A percentile compares a stretch with the other conserved stretches of the same genome.
Conservation (phyloP, 176 grass and related monocot species). For the Oryza meyeriana region DNA sequence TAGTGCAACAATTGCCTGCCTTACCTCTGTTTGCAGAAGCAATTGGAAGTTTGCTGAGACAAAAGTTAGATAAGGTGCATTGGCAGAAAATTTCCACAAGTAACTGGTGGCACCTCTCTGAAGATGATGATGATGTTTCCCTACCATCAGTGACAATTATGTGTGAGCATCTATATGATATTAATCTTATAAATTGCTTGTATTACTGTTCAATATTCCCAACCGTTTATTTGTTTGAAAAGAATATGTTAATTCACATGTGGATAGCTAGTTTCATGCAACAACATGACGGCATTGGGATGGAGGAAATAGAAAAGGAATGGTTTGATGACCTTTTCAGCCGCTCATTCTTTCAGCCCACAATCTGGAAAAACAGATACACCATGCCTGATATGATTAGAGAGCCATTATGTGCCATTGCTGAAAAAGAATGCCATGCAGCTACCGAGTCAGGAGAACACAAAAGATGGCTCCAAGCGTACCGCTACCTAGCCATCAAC, state of each 20-base stretch:
- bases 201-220: conserved; percentile 49
- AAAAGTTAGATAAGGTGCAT: background rate
- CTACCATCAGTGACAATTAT: conserved; percentile 29
- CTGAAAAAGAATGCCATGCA: conserved; percentile 26
- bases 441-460: background rate
- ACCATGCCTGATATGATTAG: conserved; percentile 36
- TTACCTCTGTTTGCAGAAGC: conserved; percentile 33
- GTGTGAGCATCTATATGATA: conserved; percentile 32
- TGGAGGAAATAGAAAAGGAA: conserved; percentile 18
- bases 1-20: conserved; percentile 32
- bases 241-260: conserved; percentile 45
- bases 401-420: conserved; percentile 16
- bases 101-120: conserved; percentile 38
- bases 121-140: conserved; percentile 1
- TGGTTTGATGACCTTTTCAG: conserved; percentile 27
- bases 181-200: conserved; percentile 44
- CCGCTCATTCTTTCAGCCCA: conserved; percentile 29
- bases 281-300: background rate
- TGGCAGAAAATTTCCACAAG: conserved; percentile 34
- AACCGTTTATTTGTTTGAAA: conserved; percentile 32
- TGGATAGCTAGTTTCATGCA: conserved; percentile 49
- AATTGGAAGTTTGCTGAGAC: conserved; percentile 23
- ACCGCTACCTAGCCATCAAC: conserved; percentile 24
- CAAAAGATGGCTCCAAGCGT: background rate
- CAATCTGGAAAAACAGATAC: background rate